phyloP scores from a whole-genome alignment of 257 asterid genomes.

The Nyctanthes arbortristis region DNA sequence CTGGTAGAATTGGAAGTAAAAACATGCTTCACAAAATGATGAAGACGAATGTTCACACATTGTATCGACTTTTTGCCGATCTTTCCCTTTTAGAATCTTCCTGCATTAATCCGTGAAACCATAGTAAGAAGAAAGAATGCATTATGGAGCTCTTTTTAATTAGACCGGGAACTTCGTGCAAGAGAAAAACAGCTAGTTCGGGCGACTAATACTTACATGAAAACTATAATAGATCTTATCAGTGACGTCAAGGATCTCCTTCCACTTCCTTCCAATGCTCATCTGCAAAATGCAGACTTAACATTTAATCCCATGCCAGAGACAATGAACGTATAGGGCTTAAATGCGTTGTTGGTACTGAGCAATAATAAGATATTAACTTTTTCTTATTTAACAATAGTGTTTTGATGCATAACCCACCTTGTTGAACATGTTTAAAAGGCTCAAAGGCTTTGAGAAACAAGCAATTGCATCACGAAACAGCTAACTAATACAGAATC shows the following conservation, averaged over 20 bases:
- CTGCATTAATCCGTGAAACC: constrained; percentile 39
- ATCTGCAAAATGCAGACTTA: constrained; percentile 45
- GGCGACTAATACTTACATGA: constrained; percentile 47
- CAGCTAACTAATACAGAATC: neutral
- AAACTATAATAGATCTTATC: constrained; percentile 69
- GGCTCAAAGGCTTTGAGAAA: neutral
- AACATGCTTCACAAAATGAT: neutral
- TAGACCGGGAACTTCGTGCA: no score
- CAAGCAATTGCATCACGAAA: neutral
- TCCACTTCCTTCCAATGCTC: constrained; percentile 96
- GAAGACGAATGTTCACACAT: constrained; percentile 39
- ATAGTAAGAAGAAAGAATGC: neutral
- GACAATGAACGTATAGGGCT: no score
- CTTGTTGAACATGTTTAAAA: no score
- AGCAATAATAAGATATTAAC: no score
- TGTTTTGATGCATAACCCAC: no score
- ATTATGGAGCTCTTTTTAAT: no score
- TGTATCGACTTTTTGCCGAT: constrained; percentile 58
- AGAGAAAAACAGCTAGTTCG: neutral
- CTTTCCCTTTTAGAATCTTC: constrained; percentile 75
- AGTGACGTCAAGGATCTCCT: constrained; percentile 63
- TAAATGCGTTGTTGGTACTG: no score
- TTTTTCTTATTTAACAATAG: no score
- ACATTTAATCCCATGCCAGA: neutral
- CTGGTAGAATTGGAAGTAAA: neutral